Evolutionary conservation across 2,329 filamentous ascomycete genomes (phyloP), one percentile per base, ranked within the genome.

Genomic region (Microthyrium microscopicum): DNA sequence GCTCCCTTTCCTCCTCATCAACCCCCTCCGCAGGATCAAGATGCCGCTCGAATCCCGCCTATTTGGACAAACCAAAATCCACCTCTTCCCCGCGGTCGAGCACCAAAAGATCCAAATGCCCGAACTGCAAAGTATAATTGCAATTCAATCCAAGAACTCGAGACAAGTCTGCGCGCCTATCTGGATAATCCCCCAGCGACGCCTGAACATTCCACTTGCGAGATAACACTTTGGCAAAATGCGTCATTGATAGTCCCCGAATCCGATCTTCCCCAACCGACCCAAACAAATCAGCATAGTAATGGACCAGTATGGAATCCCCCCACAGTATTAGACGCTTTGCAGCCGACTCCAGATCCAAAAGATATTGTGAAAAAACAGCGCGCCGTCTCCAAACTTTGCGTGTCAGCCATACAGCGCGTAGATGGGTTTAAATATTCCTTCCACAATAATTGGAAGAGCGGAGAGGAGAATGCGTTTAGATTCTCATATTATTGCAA

Each of bases 401-500:
- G 58, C 37, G 51, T 62, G 19, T 52, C 58, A 35, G 44, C 53
- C 11, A 55, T 62, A 28, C 55, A 61, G 41, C 45, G 46, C n/a
- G 48, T 51, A 15, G 60, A 64, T 42, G 59, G 59, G 36, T 64
- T 54, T 44, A 51, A 56, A 17, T 64, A 64, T 46, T 58, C 52
- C 50, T 62, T 62, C 50, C 60, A 61, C 48, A 62, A 63, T 38
- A 58, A 56, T 39, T 62, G 59, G 59, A 54, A 54, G 30, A 58
- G 57, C 40, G 46, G 60, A 24, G 57, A 60, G 38, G 56, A 61
- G 38, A 57, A 61, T 31, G 54, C 51, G 42, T 56, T 53, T 40
- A 53, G 59, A 39, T 62, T 60, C 47, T 60, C 56, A 20, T 62
- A 61, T 47, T 61, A 60, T 40, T 64, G 60, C 46, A 61, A 62